Evolutionary conservation across 352 stramenopile genomes (phyloP).

Genomic region (Phytophthora citrophthora): DNA sequence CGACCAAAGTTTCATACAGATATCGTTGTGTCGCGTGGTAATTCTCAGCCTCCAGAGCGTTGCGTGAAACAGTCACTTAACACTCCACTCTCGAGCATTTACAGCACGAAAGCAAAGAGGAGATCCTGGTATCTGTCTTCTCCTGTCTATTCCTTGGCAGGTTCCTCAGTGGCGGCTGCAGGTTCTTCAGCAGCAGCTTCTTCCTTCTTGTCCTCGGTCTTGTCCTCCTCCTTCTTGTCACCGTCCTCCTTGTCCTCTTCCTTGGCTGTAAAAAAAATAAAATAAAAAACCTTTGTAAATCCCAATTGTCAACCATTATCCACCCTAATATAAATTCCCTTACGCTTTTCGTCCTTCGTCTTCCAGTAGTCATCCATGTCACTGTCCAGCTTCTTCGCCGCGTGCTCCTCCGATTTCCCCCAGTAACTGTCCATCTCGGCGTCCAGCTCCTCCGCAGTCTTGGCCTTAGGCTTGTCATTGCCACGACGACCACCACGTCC

Average conservation of each 20-base stretch:
- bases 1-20: slow-evolving; percentile 36
- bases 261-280: slow-evolving; percentile 18
- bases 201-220: slow-evolving; percentile 30
- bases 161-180: slow-evolving; percentile 20
- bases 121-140: slow-evolving; percentile 2
- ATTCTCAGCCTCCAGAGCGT: slow-evolving; percentile 13
- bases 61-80: not conserved
- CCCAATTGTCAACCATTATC: not conserved
- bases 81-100: not conserved
- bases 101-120: no score
- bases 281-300: slow-evolving; percentile 6
- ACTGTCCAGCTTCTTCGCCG: slow-evolving; percentile 80
- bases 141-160: slow-evolving; percentile 35
- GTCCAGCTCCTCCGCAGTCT: slow-evolving; percentile 82
- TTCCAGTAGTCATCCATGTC: slow-evolving; percentile 93
- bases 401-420: slow-evolving; percentile 87
- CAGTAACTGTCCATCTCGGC: slow-evolving; percentile 90
- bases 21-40: slow-evolving; percentile 21
- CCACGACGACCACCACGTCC: slow-evolving; percentile 27
- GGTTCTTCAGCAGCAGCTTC: slow-evolving; percentile 26
- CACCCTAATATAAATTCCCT: slow-evolving; percentile 6
- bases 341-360: slow-evolving; percentile 65
- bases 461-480: slow-evolving; percentile 67
- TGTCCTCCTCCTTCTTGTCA: slow-evolving; percentile 19
- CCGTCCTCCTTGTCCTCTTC: slow-evolving; percentile 31